Evolutionary conservation across 306 rosid genomes (phyloP), one percentile per base, ranked within the genome.

Genomic region (Dicorynia guianensis): DNA sequence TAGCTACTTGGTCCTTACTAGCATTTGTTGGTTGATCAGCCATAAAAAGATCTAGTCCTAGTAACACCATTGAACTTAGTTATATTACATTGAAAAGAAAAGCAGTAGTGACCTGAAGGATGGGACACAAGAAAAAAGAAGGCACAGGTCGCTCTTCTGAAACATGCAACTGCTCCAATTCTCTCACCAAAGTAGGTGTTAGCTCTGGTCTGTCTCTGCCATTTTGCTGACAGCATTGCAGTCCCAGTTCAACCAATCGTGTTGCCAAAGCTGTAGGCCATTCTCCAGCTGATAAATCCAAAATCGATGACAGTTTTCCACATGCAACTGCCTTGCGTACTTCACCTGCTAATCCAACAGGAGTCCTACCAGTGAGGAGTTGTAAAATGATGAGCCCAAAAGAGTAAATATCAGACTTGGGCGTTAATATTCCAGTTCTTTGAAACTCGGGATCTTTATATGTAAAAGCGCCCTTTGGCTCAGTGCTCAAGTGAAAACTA

Each of bases 371-470:
- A 40, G 96, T 87, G 81, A 93, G 91, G 7, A 91, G 84, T 88
- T 93, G 97, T 71, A 93, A 84, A 76, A 91, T 77, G 79, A 93
- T 88, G 42, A 93, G 76, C 66, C 98, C 98, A 34, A 89, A 91
- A 15, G 96, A 91, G 84, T 89, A 93, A 69, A 80, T 69, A 67
- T 93, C 98, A 44, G 98, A 93, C 78, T 89, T 91, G 65, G 93
- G 79, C 10, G 96, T 91, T 63, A 86, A 82, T 65, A 87, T 72
- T 77, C 97, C 97, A 36, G 74, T 76, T 81, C 93, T 84, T 73
- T 81, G 91, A 71, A 82, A 84, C 85, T 89, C 97, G 3, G 97
- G 98, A 79, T 93, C 98, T 0, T 85, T 82, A 76, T 88, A 82
- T 11, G 92, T 61, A 70, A 87, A 88, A 56, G 93, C 75, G 72